Conservation (phyloP, 1,284 basidiomycete species). For the Phylloporus sp. region DNA sequence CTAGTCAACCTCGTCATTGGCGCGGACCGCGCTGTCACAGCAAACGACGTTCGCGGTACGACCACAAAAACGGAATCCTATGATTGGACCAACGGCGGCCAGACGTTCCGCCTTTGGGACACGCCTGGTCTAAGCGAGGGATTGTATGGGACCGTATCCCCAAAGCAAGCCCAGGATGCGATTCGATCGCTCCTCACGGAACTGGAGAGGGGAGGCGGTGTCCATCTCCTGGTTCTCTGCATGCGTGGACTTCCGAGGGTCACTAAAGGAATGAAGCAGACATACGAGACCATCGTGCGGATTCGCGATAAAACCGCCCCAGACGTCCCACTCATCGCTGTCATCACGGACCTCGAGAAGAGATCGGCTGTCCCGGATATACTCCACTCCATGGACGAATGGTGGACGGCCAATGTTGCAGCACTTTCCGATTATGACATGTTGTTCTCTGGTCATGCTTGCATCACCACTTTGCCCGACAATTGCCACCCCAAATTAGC, state of each 20-base stretch:
- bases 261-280: constrained; percentile 38
- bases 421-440: constrained; percentile 27
- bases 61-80: constrained; percentile 35
- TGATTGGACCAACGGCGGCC: constrained; percentile 28
- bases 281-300: constrained; percentile 37
- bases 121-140: constrained; percentile 43
- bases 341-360: constrained; percentile 47
- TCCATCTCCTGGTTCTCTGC: constrained; percentile 42
- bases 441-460: constrained; percentile 40
- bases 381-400: constrained; percentile 41
- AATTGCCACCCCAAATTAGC: constrained; percentile 33
- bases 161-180: constrained; percentile 38
- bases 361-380: constrained; percentile 27
- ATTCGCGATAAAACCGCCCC: constrained; percentile 32
- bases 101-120: constrained; percentile 43
- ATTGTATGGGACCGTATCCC: constrained; percentile 34
- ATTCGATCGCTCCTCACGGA: constrained; percentile 37
- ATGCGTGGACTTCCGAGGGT: constrained; percentile 40
- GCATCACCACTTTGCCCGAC: constrained; percentile 41
- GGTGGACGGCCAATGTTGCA: constrained; percentile 40
- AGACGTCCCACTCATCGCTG: constrained; percentile 33
- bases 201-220: constrained; percentile 29
- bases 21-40: constrained; percentile 26
- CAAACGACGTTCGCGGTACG: constrained; percentile 42
- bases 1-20: constrained; percentile 41